A percentile compares a stretch with the other conserved stretches of the same genome.
Evolutionary conservation across 495 filamentous ascomycete species (phyloP).

Genomic region (Talaromyces adpressus): DNA sequence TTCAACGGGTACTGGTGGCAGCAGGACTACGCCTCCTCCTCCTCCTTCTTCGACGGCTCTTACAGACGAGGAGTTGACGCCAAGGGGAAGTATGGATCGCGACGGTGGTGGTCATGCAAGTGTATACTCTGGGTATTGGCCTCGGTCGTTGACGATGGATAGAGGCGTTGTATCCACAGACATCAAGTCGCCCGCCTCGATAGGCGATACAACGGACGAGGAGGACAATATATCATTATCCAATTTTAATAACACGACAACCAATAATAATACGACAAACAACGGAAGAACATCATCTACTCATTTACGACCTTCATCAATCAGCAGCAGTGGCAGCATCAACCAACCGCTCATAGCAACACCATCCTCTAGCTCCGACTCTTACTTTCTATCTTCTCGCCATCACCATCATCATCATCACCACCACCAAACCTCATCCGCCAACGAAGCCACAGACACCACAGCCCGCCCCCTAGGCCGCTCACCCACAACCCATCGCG

Average conservation of each 20-base stretch:
- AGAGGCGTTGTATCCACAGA: neutral
- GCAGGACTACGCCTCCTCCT: neutral
- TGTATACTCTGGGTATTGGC: neutral
- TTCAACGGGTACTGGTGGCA: neutral
- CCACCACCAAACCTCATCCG: slow-evolving; percentile 10
- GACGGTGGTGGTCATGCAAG: neutral
- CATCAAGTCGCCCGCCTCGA: slow-evolving; percentile 25
- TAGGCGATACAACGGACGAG: slow-evolving; percentile 59
- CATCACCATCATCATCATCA: slow-evolving; percentile 17
- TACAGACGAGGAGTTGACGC: slow-evolving; percentile 12
- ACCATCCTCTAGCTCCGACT: slow-evolving; percentile 56
- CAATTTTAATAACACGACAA: slow-evolving; percentile 21
- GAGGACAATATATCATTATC: slow-evolving; percentile 63
- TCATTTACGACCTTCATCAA: slow-evolving; percentile 15
- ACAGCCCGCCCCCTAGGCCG: neutral
- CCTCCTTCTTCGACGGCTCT: neutral
- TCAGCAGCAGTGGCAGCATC: slow-evolving; percentile 12
- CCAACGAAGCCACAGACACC: slow-evolving; percentile 9
- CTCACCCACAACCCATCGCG: slow-evolving; percentile 31
- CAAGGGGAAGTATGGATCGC: slow-evolving; percentile 17
- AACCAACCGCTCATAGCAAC: slow-evolving; percentile 30
- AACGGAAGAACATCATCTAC: slow-evolving; percentile 16
- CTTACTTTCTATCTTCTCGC: slow-evolving; percentile 48
- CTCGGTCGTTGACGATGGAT: neutral
- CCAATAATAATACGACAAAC: slow-evolving; percentile 1